phyloP scores from a whole-genome alignment of 2,329 filamentous ascomycete species.

The Venturia aucupariae region DNA sequence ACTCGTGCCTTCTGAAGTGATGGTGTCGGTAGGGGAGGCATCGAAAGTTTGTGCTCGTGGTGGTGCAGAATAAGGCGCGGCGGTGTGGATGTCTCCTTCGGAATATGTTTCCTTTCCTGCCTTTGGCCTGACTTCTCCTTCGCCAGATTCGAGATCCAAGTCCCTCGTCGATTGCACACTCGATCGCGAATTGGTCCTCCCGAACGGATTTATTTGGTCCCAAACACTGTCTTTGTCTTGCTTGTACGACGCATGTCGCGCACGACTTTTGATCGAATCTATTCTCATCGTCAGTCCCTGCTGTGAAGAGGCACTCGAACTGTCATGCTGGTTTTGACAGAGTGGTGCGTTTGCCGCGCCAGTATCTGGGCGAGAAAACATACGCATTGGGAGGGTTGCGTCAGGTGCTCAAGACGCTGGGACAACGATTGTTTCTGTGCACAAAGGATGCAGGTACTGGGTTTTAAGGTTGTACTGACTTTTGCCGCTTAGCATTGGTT shows the following conservation, averaged over 20 bases:
- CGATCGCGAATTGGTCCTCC: constrained; percentile 3
- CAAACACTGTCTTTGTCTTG: not conserved
- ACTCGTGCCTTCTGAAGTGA: not conserved
- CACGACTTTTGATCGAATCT: constrained; percentile 11
- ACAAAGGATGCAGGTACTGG: constrained; percentile 1
- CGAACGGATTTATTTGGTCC: constrained; percentile 10
- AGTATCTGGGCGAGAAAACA: not conserved
- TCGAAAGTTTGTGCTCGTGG: not conserved
- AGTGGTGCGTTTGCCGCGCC: not conserved
- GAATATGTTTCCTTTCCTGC: not conserved
- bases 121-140: not conserved
- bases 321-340: not conserved
- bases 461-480: constrained; percentile 3
- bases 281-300: constrained; percentile 7
- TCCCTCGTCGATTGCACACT: not conserved
- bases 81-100: not conserved
- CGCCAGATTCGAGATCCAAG: not conserved
- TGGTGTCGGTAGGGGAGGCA: not conserved
- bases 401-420: not conserved
- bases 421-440: not conserved
- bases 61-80: not conserved
- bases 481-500: constrained; percentile 8
- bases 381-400: constrained; percentile 6
- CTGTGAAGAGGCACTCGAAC: not conserved
- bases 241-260: constrained; percentile 7